phyloP scores from a whole-genome alignment of 208 protist genomes.

The Leptomonas seymouri region DNA sequence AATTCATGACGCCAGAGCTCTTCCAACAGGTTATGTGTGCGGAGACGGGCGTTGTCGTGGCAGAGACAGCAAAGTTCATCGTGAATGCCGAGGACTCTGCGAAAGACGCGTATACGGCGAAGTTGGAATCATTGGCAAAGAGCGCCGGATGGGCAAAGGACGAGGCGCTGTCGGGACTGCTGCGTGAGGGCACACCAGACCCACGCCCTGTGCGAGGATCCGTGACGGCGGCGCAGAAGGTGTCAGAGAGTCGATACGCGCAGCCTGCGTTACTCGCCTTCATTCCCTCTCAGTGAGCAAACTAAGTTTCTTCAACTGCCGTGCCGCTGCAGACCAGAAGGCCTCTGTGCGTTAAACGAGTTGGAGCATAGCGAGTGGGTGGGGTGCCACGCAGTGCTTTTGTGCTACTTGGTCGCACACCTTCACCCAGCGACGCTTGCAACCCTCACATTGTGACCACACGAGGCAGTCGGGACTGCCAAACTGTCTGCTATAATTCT shows the following conservation, averaged over 20 bases:
- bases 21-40: constrained; percentile 48
- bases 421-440: too few relatives aligned
- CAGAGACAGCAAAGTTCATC: constrained; percentile 93
- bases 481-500: too few relatives aligned
- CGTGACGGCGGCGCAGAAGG: constrained; percentile 49
- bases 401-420: too few relatives aligned
- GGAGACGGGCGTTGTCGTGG: constrained; percentile 63
- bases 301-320: not conserved
- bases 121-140: constrained; percentile 56
- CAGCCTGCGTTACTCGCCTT: constrained; percentile 74
- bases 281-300: not conserved
- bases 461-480: too few relatives aligned
- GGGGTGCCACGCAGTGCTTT: too few relatives aligned
- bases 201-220: constrained; percentile 35
- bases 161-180: constrained; percentile 32
- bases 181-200: constrained; percentile 65
- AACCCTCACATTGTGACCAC: too few relatives aligned
- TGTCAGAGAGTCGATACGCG: constrained; percentile 52
- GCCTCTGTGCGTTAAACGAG: too few relatives aligned
- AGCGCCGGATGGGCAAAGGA: constrained; percentile 53
- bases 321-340: too few relatives aligned
- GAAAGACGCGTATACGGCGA: constrained; percentile 73
- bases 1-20: constrained; percentile 60
- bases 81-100: constrained; percentile 78
- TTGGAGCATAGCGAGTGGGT: too few relatives aligned